Evolutionary conservation across 1,284 basidiomycete genomes (phyloP), one percentile per base, ranked within the genome.

Genomic region (Tylopilus sp.): DNA sequence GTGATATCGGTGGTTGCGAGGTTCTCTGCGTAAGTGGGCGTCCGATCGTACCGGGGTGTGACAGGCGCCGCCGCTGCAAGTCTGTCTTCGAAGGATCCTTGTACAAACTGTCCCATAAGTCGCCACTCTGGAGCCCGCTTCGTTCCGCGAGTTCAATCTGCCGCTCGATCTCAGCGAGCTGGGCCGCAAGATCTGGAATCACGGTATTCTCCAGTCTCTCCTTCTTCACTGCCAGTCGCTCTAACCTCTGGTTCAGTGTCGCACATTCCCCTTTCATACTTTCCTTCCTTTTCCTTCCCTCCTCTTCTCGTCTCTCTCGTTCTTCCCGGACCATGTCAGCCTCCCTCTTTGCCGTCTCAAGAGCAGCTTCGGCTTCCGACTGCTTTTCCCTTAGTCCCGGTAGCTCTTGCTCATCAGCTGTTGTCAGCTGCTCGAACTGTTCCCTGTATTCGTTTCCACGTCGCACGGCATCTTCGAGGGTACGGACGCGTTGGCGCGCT

Each of bases 401-500:
- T 29, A 84, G 57, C 19, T 71, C 68, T 1, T 62, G 69, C 60
- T 88, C 81, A 12, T 86, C 67, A 26, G 77, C 75, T 37, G 59
- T 61, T 2, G 75, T 72, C 54, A 69, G 61, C 28, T 74, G 71
- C 49, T 86, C 79, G 15, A 80, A 74, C 43, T 85, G 81, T 40
- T 70, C 71, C 7, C 82, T 76, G 1, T 76, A 74, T 2, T 76
- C 76, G 31, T 81, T 74, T 3, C 85, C 79, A 45, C 85, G 78
- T 59, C 85, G 86, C 2, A 83, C 79, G 1, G 86, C 81, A 59
- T 91, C 87, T 60, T 89, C 86, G 28, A 91, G 68, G 2, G 88
- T 84, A 2, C 88, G 74, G 11, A 84, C 78, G 59, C 88, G 89
- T 64, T 90, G 87, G 30, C 79, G 78, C 9, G 81, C 79, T 10